Evolutionary conservation across 2,329 filamentous ascomycete genomes (phyloP), one percentile per base, ranked within the genome.

Genomic region (Amesomyces nigricolor): DNA sequence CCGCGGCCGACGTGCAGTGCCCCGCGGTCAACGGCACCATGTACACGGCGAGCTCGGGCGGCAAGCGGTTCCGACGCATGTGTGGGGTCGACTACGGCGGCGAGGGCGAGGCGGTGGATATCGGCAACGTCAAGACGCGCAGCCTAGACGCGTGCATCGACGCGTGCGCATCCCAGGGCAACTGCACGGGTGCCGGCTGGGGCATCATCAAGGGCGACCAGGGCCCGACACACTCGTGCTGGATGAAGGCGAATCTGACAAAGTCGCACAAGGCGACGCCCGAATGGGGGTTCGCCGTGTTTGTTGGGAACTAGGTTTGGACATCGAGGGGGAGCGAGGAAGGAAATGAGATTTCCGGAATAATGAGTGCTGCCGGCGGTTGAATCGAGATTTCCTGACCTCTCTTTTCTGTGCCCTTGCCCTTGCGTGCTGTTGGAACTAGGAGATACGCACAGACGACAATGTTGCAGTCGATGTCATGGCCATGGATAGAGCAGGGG

Each of bases 101-200:
- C 51, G 4, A 51, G 14, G 62, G 59, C 38, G 61, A 64, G 54
- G 61, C 65, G 22, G 54, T 44, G 38, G 71, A 73, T 55, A 64
- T 74, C 38, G 67, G 60, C 14, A 67, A 65, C 46, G 67, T 73
- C 19, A 66, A 65, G 55, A 73, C 72, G 1, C 64, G 67, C 47
- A 74, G 62, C 54, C 70, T 75, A 65, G 66, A 72, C 53, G 72
- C 71, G 22, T 78, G 75, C 63, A 75, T 77, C 61, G 67, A 71
- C 46, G 70, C 70, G 37, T 78, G 75, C 58, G 74, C 74, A 0
- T 68, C 68, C 5, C 71, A 68, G 9, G 47, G 61, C 2, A 67
- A 66, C 16, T 78, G 75, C 58, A 71, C 70, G 1, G 75, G 71
- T 5, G 74, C 70, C 47, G 72, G 73, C 9, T 78, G 75, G 75